Evolutionary conservation across 305 asterid species (phyloP).

Genomic region (Solanum hybrid): DNA sequence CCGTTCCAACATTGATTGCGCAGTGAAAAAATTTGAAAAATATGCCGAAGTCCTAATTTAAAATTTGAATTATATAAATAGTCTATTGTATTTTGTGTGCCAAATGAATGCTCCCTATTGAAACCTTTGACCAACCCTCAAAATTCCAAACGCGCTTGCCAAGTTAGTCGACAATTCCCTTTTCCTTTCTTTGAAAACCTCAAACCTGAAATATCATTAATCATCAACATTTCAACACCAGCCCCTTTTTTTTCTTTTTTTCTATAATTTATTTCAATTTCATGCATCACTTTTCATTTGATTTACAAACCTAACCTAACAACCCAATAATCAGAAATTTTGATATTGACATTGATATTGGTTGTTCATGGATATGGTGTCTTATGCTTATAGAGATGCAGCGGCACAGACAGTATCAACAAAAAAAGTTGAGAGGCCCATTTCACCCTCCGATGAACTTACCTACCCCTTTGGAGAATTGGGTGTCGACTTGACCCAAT

Average conservation of each 20-base stretch:
- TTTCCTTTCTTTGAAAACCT: not conserved
- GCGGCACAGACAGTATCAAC: not conserved
- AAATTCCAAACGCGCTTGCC: not conserved
- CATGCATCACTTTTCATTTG: not conserved
- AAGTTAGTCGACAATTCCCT: not conserved
- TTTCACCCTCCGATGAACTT: conserved; percentile 6
- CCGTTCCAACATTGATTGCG: not conserved
- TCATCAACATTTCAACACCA: not conserved
- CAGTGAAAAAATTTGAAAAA: no score
- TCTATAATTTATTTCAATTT: not conserved
- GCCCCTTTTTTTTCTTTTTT: not conserved
- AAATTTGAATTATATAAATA: not conserved
- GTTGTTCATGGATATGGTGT: conserved; percentile 14
- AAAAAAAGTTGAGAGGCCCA: not conserved
- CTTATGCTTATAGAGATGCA: conserved; percentile 12
- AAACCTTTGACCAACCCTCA: not conserved
- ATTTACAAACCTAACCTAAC: not conserved
- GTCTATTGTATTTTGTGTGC: no score
- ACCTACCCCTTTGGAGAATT: conserved; percentile 57
- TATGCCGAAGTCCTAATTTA: not conserved
- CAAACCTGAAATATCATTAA: not conserved
- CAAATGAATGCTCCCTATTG: not conserved
- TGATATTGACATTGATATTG: not conserved
- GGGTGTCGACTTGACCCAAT: conserved; percentile 40
- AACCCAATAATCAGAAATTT: not conserved